phyloP scores from a whole-genome alignment of 768 basidiomycete species.

The Calvatia gigantea region DNA sequence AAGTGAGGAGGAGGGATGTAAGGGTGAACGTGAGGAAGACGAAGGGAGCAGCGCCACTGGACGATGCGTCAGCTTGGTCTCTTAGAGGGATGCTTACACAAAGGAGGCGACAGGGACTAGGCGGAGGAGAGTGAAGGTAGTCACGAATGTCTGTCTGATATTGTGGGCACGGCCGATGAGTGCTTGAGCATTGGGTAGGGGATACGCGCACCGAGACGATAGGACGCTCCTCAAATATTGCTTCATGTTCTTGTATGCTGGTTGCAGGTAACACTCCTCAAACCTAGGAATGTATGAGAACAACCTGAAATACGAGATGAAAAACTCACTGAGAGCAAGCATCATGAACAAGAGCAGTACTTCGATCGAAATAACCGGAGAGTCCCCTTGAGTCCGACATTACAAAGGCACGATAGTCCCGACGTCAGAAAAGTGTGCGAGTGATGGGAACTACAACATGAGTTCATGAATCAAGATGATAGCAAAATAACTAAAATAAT shows the following conservation, averaged over 20 bases:
- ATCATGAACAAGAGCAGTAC: constrained; percentile 3
- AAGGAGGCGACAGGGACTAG: constrained; percentile 6
- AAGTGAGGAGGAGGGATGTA: neutral
- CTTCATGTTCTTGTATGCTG: constrained; percentile 6
- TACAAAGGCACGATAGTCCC: neutral
- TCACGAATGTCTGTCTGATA: constrained; percentile 6
- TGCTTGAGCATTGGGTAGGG: too few species aligned
- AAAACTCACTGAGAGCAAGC: neutral
- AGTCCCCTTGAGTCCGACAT: neutral
- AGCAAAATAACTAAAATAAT: neutral
- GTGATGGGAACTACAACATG: neutral
- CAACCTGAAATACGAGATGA: neutral
- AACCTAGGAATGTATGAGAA: neutral
- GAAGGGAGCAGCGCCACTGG: neutral
- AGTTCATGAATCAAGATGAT: neutral
- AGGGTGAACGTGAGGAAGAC: constrained; percentile 2
- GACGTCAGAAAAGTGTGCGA: neutral
- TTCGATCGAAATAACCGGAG: constrained; percentile 1
- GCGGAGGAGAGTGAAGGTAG: constrained; percentile 7
- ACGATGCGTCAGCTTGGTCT: neutral
- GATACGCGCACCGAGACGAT: constrained; percentile 4
- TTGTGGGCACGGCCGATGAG: neutral
- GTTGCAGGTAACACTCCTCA: constrained; percentile 5
- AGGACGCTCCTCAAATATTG: constrained; percentile 5
- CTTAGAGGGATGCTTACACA: neutral